Evolutionary conservation across 2,329 filamentous ascomycete genomes (phyloP).

Genomic region (Venturia nashicola): DNA sequence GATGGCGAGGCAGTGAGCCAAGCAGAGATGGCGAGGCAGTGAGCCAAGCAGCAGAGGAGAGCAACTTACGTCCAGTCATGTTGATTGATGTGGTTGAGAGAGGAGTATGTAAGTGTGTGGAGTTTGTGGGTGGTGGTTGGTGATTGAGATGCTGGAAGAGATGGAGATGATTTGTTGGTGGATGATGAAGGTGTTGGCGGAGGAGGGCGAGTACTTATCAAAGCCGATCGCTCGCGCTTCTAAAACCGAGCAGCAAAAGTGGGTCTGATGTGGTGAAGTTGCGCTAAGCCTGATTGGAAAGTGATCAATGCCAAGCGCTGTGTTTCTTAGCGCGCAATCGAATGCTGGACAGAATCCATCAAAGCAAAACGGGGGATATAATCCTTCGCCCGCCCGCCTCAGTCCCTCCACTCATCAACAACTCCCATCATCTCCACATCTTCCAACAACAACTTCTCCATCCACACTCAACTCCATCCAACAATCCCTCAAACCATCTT

Average conservation of each 20-base stretch:
- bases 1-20: background rate
- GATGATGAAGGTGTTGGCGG: conserved; percentile 3
- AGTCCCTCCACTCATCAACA: conserved; percentile 14
- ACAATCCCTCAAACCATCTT: conserved; percentile 12
- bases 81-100: conserved; percentile 23
- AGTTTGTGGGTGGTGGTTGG: conserved; percentile 15
- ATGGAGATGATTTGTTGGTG: conserved; percentile 13
- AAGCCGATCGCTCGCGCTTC: background rate
- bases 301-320: background rate
- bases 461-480: conserved; percentile 20
- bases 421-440: conserved; percentile 19
- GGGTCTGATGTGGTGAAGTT: background rate
- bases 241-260: background rate
- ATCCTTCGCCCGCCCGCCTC: background rate
- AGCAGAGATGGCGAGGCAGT: background rate
- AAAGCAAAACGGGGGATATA: background rate
- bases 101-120: conserved; percentile 13
- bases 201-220: background rate
- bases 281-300: background rate
- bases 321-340: background rate
- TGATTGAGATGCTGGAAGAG: conserved; percentile 15
- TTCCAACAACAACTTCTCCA: conserved; percentile 21
- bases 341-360: background rate
- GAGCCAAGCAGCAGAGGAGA: background rate
- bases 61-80: conserved; percentile 39